A percentile compares a stretch with the other conserved stretches of the same genome.
Conservation (phyloP, 208 protist genomes). For the Wallacemonas collosoma region DNA sequence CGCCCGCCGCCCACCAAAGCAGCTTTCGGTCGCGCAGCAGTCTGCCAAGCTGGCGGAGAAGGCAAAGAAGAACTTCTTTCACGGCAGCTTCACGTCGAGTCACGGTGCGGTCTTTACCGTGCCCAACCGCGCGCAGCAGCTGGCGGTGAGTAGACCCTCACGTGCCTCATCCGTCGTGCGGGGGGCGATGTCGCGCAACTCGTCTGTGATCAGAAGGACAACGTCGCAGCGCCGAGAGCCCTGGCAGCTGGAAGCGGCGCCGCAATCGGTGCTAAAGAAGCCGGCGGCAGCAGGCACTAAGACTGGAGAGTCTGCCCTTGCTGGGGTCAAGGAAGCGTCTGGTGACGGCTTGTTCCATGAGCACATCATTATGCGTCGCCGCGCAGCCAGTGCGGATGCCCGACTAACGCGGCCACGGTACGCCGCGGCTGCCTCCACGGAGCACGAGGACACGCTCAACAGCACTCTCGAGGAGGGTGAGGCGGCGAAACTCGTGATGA, state of each 20-base stretch:
- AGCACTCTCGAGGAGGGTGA: not conserved
- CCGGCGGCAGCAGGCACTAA: not conserved
- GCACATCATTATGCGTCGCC: slow-evolving; percentile 42
- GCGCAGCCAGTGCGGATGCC: slow-evolving; percentile 46
- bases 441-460: slow-evolving; percentile 20
- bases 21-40: slow-evolving; percentile 65
- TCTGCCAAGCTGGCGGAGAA: slow-evolving; percentile 61
- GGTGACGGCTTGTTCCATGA: slow-evolving; percentile 26
- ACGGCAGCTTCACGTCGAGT: slow-evolving; percentile 78
- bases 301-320: not conserved
- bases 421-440: not conserved
- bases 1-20: slow-evolving; percentile 27
- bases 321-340: not conserved
- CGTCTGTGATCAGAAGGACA: slow-evolving; percentile 6
- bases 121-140: slow-evolving; percentile 59
- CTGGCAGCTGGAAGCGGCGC: slow-evolving; percentile 29
- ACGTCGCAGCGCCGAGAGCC: slow-evolving; percentile 10
- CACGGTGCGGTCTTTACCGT: slow-evolving; percentile 76
- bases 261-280: slow-evolving; percentile 53
- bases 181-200: slow-evolving; percentile 22
- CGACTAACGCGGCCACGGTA: slow-evolving; percentile 16
- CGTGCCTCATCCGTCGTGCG: slow-evolving; percentile 27
- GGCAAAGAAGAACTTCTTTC: slow-evolving; percentile 71
- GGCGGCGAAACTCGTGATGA: slow-evolving; percentile 24
- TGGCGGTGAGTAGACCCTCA: slow-evolving; percentile 43